Evolutionary conservation across 805 yeast species (phyloP).

Genomic region (Jamesozyma hellenica): DNA sequence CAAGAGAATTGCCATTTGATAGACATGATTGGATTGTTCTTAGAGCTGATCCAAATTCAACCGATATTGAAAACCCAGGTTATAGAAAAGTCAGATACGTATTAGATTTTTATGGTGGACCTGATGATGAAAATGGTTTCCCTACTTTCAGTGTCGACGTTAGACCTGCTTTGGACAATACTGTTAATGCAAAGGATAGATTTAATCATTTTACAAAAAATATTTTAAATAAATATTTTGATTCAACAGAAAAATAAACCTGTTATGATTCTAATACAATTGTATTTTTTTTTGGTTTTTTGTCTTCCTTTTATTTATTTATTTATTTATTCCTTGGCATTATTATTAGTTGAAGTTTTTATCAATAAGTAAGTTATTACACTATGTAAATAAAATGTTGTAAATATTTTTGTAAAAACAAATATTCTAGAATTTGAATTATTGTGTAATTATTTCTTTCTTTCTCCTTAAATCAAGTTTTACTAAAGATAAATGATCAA

Average conservation of each 20-base stretch:
- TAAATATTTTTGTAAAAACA: too few relatives aligned
- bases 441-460: too few relatives aligned
- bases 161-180: conserved; percentile 81
- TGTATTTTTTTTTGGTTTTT: too few relatives aligned
- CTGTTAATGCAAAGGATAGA: conserved; percentile 57
- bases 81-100: conserved; percentile 81
- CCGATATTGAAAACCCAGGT: conserved; percentile 27
- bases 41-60: conserved; percentile 38
- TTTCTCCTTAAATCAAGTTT: too few relatives aligned
- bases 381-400: too few relatives aligned
- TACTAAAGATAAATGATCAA: too few relatives aligned
- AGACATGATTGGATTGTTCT: conserved; percentile 98
- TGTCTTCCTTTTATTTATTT: too few relatives aligned
- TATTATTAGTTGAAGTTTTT: too few relatives aligned
- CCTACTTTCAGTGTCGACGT: conserved; percentile 91
- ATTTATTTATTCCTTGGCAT: too few relatives aligned
- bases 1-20: conserved; percentile 83
- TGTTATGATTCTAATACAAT: too few relatives aligned
- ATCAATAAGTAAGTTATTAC: too few relatives aligned
- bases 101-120: conserved; percentile 93
- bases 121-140: conserved; percentile 79
- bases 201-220: conserved; percentile 58
- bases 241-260: neutral
- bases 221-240: conserved; percentile 44
- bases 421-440: too few relatives aligned